Evolutionary conservation across 805 yeast species (phyloP), one percentile per base, ranked within the genome.

Genomic region (Metschnikowia koreensis): DNA sequence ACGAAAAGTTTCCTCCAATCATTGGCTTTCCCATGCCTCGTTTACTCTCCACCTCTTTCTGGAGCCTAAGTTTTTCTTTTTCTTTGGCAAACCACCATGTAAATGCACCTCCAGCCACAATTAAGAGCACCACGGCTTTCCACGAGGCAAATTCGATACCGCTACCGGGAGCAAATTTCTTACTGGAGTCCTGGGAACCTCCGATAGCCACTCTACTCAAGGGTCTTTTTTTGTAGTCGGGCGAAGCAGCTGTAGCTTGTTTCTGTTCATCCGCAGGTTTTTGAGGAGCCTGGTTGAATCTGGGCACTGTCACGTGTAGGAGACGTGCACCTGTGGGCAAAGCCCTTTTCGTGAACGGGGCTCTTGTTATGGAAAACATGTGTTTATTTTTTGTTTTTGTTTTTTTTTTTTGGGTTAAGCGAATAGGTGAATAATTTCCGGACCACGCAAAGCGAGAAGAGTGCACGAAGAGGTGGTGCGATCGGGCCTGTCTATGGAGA

Each of bases 11-110:
- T 0, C 98, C 98, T 17, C 99, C 99, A 55, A 94, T 87, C 44
- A 88, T 75, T 1, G 98, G 97, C 65, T 85, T 90, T 22, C 99
- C 99, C 61, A 87, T 77, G 15, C 97, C 94, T 70, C 93, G 81
- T 65, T 88, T 89, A 49, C 86, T 81, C 60, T 89, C 96, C 16
- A 91, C 96, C 62, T 86, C 90, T 60, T 82, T 85, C 63, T 88
- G 87, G 28, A 84, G 74, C 57, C 83, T 81, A 42, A 92, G 65
- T 66, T 89, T 82, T 65, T 82, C 81, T 76, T 90, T 92, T 65
- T 93, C 97, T 46, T 73, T 73, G 44, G 80, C 77, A 70, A 93
- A 92, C 68, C 83, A 82, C 65, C 75, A 85, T 13, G 89, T 86
- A 51, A 87, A 70, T 0, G 79, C 86, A 26, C 86, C 86, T 28